These are phyloP conservation scores for Mayamaea pseudoterrestris DNA, from an alignment of 108 stramenopile species.

Conservation along the genomic window DNA sequence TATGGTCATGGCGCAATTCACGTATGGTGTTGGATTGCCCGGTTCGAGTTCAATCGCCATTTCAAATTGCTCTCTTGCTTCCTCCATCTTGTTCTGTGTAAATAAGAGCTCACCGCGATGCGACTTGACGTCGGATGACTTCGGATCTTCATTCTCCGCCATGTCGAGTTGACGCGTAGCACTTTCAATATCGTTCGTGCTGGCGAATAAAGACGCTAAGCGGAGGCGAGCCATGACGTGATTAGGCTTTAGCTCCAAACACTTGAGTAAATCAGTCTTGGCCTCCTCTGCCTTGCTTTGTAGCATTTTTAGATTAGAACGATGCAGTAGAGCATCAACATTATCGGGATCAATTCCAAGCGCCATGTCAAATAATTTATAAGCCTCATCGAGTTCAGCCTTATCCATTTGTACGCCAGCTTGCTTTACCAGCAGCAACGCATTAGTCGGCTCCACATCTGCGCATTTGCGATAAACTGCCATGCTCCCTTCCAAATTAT, in stretches of 20 bases:
- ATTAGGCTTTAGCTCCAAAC: conserved; percentile 66
- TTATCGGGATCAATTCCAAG: conserved; percentile 59
- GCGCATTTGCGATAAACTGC: conserved; percentile 61
- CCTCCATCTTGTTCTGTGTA: conserved; percentile 51
- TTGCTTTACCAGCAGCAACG: conserved; percentile 71
- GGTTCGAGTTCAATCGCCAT: conserved; percentile 71
- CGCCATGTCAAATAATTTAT: conserved; percentile 60
- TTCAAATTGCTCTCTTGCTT: conserved; percentile 66
- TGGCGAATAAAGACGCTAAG: conserved; percentile 70
- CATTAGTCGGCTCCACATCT: conserved; percentile 70
- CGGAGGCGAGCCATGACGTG: conserved; percentile 73
- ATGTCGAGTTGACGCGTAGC: conserved; percentile 60
- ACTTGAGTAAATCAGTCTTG: conserved; percentile 54
- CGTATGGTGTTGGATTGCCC: conserved; percentile 79
- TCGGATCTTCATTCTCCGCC: conserved; percentile 52
- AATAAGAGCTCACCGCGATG: conserved; percentile 81
- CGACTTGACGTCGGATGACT: conserved; percentile 79
- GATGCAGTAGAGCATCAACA: conserved; percentile 75
- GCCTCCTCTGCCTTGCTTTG: conserved; percentile 50
- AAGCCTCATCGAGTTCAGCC: conserved; percentile 46
- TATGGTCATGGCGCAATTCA: conserved; percentile 76
- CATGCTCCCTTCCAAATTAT: conserved; percentile 68
- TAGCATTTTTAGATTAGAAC: conserved; percentile 76
- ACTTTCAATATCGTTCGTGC: conserved; percentile 50
- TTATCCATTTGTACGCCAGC: conserved; percentile 87